Evolutionary conservation across 2,329 filamentous ascomycete species (phyloP), one percentile per base, ranked within the genome.

Genomic region (Macrophomina pseudophaseolina): DNA sequence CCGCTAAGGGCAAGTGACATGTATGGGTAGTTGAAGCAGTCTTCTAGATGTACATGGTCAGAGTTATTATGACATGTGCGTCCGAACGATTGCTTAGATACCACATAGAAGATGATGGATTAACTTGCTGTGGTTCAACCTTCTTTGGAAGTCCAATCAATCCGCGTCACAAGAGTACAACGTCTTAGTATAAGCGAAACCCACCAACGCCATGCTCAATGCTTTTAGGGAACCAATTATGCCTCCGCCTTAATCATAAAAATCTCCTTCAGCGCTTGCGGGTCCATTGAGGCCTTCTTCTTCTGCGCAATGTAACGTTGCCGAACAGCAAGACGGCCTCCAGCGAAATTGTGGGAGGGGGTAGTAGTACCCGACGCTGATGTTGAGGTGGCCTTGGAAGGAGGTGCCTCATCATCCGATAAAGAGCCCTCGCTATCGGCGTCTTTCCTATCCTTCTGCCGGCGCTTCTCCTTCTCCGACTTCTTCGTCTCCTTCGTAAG

Each of bases 251-350:
- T 90, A 67, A 91, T 84, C 89, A 91, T 91, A 71, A 91, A 89
- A 74, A 91, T 91, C 87, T 97, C 93, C 77, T 94, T 94, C 74
- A 98, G 80, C 14, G 93, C 92, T 74, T 90, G 88, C 58, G 89
- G 86, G 77, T 97, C 91, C 81, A 93, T 86, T 67, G 93, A 86
- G 2, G 94, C 93, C 81, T 90, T 87, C 73, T 88, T 89, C 83
- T 98, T 98, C 72, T 95, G 92, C 66, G 90, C 90, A 73, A 98
- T 97, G 78, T 94, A 92, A 68, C 92, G 86, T 71, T 91, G 88
- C 69, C 94, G 85, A 54, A 94, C 88, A 65, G 91, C 86, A 76
- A 94, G 91, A 70, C 93, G 86, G 58, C 85, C 88, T 32, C 85
- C 82, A 12, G 69, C 71, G 56, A 77, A 79, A 1, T 67, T 70